Evolutionary conservation across 495 filamentous ascomycete genomes (phyloP), one percentile per base, ranked within the genome.

Genomic region (Aspergillus diversus): DNA sequence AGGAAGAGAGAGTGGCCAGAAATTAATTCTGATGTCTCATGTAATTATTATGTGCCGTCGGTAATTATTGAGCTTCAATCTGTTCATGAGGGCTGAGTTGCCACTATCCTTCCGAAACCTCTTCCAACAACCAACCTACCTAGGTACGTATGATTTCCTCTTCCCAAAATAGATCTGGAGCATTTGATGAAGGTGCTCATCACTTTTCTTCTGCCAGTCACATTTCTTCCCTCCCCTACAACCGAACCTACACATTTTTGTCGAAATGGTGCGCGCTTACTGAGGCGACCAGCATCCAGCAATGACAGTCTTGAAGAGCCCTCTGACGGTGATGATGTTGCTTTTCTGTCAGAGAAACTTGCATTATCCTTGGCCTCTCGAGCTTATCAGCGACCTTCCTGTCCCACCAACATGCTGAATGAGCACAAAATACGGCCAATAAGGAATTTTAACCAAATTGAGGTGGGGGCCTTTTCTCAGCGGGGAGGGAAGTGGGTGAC

Each of bases 371-470:
- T 46, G 54, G 52, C 64, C 57, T 63, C 58, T 63, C 57, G 47
- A 52, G 64, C 65, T 65, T 67, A 67, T 70, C 65, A 65, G 61
- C 64, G 61, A 59, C 49, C 46, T 51, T 60, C 33, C 39, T 66
- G 59, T 65, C 63, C 64, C 64, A 66, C 60, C 34, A 55, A 63
- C 50, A 55, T 66, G 64, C 59, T 55, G 59, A 50, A 31, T 17
- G 59, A 59, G 15, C 52, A 59, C 55, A 59, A 66, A 54, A 27
- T 16, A 54, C 47, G 43, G 56, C 66, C 55, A 68, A 61, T 68
- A 35, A 63, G 8, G 51, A 53, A 16, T 7, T 15, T 43, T 46
- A 42, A 55, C 49, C 47, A 60, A 64, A 65, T 63, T 63, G 59
- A 51, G 46, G 57, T 57, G 65, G 61, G 51, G 21, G 55, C n/a